Evolutionary conservation across 257 asterid species (phyloP).

Genomic region (Mitragyna speciosa): DNA sequence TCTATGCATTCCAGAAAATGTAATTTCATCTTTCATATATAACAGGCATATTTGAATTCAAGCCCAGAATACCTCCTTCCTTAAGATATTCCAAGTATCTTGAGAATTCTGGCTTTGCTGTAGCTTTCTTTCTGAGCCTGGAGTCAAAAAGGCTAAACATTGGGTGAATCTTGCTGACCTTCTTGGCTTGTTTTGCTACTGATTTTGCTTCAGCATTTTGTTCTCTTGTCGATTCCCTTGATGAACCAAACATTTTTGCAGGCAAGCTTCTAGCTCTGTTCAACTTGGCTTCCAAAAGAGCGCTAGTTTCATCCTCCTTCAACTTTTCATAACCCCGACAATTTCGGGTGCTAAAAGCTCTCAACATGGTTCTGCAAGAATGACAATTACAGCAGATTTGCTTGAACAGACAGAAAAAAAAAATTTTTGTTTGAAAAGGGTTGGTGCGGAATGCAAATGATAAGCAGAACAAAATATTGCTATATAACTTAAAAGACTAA

Average conservation of each 20-base stretch:
- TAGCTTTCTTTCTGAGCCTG: slow-evolving; percentile 45
- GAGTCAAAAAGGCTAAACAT: slow-evolving; percentile 25
- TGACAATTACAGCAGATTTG: too few relatives aligned
- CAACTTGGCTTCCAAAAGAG: slow-evolving; percentile 31
- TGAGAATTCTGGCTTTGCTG: slow-evolving; percentile 72
- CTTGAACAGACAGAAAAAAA: not conserved
- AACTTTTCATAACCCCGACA: slow-evolving; percentile 48
- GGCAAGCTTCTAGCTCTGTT: slow-evolving; percentile 49
- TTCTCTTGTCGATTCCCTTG: slow-evolving; percentile 7
- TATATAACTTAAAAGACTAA: not conserved
- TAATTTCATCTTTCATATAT: slow-evolving; percentile 5
- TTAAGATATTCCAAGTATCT: slow-evolving; percentile 69
- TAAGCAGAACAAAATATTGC: not conserved
- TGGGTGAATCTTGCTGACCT: slow-evolving; percentile 38
- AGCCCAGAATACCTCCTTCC: slow-evolving; percentile 62
- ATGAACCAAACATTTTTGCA: slow-evolving; percentile 27
- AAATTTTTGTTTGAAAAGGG: not conserved
- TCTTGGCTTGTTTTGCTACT: slow-evolving; percentile 38
- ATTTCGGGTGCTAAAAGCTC: slow-evolving; percentile 57
- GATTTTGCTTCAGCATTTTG: slow-evolving; percentile 3
- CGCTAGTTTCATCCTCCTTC: slow-evolving; percentile 9
- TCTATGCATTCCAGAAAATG: not conserved
- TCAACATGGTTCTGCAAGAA: slow-evolving; percentile 39
- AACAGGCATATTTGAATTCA: slow-evolving; percentile 21
- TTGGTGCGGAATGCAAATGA: slow-evolving; percentile 1